Base-by-base conservation (phyloP, 2,329 filamentous ascomycete species). In the Sarocladium brachiariae region DNA sequence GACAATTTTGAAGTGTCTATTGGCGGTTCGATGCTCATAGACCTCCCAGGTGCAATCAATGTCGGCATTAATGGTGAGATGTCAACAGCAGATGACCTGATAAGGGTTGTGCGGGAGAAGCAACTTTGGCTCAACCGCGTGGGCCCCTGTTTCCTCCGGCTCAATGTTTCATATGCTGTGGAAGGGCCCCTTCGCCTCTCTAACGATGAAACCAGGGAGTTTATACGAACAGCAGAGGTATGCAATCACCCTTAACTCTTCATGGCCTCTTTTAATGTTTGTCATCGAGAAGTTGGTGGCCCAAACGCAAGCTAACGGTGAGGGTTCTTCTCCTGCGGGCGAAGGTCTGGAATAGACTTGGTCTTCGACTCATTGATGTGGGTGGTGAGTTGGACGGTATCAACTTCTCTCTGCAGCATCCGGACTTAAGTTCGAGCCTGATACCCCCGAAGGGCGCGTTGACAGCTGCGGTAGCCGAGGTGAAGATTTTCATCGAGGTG, bases 391-490 rank as follows among this genome's bases (percentile, higher is more conserved):
- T 11, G 27, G 13, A 30, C 13, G 7, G 27, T 56, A 4, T 49
- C 58, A 39, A 2, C 58, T 56, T 70, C 35, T 66, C 62, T 1
- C 59, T 72, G 7, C 63, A 70, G 46, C 69, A 72, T 49, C 60
- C 65, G 2, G 60, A 64, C 34, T 45, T 68, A 16, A 57, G 58
- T 0, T 69, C 68, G 3, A 54, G 60, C 14, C 49, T 68, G 21
- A 24, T 59, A 5, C 55, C 63, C 5, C 68, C 68, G 1, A 38
- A 46, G 1, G 56, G 53, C 1, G 60, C 64, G 1, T 37, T 48
- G 3, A 59, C 55, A 5, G 59, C 61, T 1, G 56, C 57, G 2
- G 62, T 71, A 35, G 56, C 54, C 34, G 56, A 56, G 23, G 55
- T 63, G 16, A 52, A n/a, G 58, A 64, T 35, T 52, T 53, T 2